Evolutionary conservation across 495 filamentous ascomycete species (phyloP).

Genomic region (Penicillium egyptiacum): DNA sequence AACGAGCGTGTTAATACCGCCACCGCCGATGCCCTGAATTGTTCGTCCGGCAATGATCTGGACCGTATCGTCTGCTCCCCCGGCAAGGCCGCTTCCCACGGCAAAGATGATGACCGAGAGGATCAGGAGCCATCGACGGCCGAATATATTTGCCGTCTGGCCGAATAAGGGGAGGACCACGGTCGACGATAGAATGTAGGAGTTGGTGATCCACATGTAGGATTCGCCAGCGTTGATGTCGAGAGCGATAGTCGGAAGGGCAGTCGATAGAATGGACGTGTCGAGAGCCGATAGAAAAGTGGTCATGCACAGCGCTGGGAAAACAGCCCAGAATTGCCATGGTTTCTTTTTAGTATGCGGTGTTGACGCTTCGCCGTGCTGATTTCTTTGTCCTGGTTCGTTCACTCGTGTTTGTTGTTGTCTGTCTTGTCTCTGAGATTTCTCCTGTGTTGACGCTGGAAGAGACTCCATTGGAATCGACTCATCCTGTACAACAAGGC

Average conservation of each 20-base stretch:
- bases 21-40: slow-evolving; percentile 34
- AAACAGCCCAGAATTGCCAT: slow-evolving; percentile 25
- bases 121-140: slow-evolving; percentile 45
- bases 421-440: too few relatives aligned
- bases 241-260: slow-evolving; percentile 40
- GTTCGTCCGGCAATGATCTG: slow-evolving; percentile 30
- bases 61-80: slow-evolving; percentile 27
- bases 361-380: too few relatives aligned
- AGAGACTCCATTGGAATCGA: too few relatives aligned
- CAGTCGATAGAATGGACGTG: slow-evolving; percentile 40
- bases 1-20: slow-evolving; percentile 30
- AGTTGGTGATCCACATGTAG: slow-evolving; percentile 48
- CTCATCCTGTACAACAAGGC: too few relatives aligned
- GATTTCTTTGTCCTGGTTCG: too few relatives aligned
- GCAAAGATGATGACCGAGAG: slow-evolving; percentile 36
- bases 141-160: slow-evolving; percentile 52
- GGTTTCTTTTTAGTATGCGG: too few relatives aligned
- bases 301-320: slow-evolving; percentile 33
- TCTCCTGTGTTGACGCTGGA: too few relatives aligned
- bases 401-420: too few relatives aligned
- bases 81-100: slow-evolving; percentile 42
- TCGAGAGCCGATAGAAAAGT: slow-evolving; percentile 35
- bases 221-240: slow-evolving; percentile 31
- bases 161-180: slow-evolving; percentile 29
- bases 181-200: slow-evolving; percentile 36